These are phyloP conservation scores for Quercus tomentella DNA, from an alignment of 331 rosid species.

Conservation along the genomic window DNA sequence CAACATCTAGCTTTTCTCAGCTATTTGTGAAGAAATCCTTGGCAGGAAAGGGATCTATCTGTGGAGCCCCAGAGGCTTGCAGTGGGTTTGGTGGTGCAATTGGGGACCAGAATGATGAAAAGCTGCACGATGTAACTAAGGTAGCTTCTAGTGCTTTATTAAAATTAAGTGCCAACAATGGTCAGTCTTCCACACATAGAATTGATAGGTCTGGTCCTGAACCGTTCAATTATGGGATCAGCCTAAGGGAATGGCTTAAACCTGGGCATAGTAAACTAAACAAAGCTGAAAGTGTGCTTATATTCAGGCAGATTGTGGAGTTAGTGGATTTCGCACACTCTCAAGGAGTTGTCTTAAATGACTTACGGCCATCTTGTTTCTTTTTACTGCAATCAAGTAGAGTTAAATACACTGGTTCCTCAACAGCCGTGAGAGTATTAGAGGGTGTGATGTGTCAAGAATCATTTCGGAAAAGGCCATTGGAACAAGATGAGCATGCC, in stretches of 20 bases:
- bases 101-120: slow-evolving; percentile 29
- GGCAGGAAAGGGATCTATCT: slow-evolving; percentile 43
- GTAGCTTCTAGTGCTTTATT: slow-evolving; percentile 16
- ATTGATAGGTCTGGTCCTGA: slow-evolving; percentile 15
- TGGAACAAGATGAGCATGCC: slow-evolving; percentile 26
- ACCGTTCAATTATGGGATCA: slow-evolving; percentile 23
- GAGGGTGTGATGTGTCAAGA: slow-evolving; percentile 5
- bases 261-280: slow-evolving; percentile 21
- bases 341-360: slow-evolving; percentile 48
- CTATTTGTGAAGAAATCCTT: slow-evolving; percentile 23
- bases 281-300: slow-evolving; percentile 34
- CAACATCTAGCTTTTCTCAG: slow-evolving; percentile 32
- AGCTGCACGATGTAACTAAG: slow-evolving; percentile 7
- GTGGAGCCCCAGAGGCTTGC: slow-evolving; percentile 22
- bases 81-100: slow-evolving; percentile 7
- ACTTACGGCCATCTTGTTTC: slow-evolving; percentile 50
- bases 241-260: slow-evolving; percentile 58
- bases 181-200: slow-evolving; percentile 21
- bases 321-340: slow-evolving; percentile 51
- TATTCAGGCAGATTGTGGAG: slow-evolving; percentile 58
- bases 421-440: slow-evolving; percentile 12
- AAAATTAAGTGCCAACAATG: slow-evolving; percentile 16
- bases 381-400: slow-evolving; percentile 35
- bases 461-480: slow-evolving; percentile 35
- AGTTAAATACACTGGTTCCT: slow-evolving; percentile 46